Evolutionary conservation across 2,329 filamentous ascomycete genomes (phyloP), one percentile per base, ranked within the genome.

Genomic region (Fusarium falciforme): DNA sequence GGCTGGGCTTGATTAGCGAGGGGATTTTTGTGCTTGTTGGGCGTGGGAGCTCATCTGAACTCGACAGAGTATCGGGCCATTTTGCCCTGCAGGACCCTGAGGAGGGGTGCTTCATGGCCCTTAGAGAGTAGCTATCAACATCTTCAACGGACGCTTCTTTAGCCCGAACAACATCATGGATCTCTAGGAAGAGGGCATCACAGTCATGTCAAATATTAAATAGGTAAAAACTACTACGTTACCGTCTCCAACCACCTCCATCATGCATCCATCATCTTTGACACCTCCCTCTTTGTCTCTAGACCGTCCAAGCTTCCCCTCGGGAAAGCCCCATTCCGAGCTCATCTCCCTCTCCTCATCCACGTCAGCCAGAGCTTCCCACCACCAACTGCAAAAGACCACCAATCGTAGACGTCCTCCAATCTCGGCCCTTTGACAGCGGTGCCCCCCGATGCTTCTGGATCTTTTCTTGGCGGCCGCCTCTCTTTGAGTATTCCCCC

Each of bases 1-100:
- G 36, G 47, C 7, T 25, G 11, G 38, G 40, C 58, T 40, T 68
- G 72, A 72, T 74, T 72, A 74, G 72, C 72, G 71, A 74, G 42
- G 49, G 25, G n/a, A 16, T 22, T 38, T 58, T 38, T 31, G 7
- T 25, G 4, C 29, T 31, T 47, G 20, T 42, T 58, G 38, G n/a
- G 7, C n/a, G 20, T 27, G n/a, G 33, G 10, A 16, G 35, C 4
- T 31, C 35, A 25, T 63, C 2, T 44, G 40, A 44, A 44, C 7
- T 25, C 40, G 20, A 44, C 40, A 44, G 17, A 29, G 17, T 31
- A 31, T 63, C 61, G 35, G 57, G 58, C 22, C 58, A 55, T 66
- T 63, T 55, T 61, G 36, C 35, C 47, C 47, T 29, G 16, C 25
- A 29, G 25, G 47, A 52, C 47, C 47, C 44, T 49, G 44, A 49